Evolutionary conservation across 441 rosid genomes (phyloP).

Genomic region (Flueggea neowawraea): DNA sequence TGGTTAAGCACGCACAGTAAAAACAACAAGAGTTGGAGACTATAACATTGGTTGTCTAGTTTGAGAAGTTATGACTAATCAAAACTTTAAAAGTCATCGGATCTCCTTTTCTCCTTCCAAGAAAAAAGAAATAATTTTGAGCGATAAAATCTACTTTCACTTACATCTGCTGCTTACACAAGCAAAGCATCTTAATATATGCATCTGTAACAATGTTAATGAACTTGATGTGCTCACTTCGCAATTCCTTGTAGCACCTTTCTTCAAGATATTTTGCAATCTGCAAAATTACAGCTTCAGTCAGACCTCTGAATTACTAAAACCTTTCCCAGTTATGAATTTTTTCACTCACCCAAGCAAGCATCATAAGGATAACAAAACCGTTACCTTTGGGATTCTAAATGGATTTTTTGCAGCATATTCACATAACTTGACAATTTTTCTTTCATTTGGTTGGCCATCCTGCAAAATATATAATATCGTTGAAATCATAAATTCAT

Average conservation of each 20-base stretch:
- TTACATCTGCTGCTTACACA: conserved; percentile 92
- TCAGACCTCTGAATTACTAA: conserved; percentile 2
- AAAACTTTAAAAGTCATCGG: too few relatives aligned
- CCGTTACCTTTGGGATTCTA: conserved; percentile 85
- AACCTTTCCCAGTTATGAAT: background rate
- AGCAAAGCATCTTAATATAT: conserved; percentile 71
- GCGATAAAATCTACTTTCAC: conserved; percentile 8
- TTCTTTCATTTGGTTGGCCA: conserved; percentile 75
- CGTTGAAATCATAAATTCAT: conserved; percentile 2
- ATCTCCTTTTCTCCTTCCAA: too few relatives aligned
- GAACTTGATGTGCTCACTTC: conserved; percentile 62
- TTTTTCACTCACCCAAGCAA: background rate
- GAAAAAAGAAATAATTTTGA: background rate
- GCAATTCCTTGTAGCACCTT: conserved; percentile 87
- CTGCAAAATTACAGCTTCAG: conserved; percentile 31
- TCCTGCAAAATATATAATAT: conserved; percentile 44
- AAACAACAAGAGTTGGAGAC: too few relatives aligned
- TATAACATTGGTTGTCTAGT: too few relatives aligned
- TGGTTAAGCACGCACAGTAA: too few relatives aligned
- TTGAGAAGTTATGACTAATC: too few relatives aligned
- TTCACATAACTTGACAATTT: conserved; percentile 84
- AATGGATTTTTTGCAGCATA: conserved; percentile 92
- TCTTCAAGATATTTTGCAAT: conserved; percentile 95
- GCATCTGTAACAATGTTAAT: conserved; percentile 63
- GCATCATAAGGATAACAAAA: conserved; percentile 3